A percentile compares a stretch with the other conserved stretches of the same genome.
These are phyloP conservation scores for Gossypium thurberi DNA, from an alignment of 345 rosid species.

Conservation along the genomic window DNA sequence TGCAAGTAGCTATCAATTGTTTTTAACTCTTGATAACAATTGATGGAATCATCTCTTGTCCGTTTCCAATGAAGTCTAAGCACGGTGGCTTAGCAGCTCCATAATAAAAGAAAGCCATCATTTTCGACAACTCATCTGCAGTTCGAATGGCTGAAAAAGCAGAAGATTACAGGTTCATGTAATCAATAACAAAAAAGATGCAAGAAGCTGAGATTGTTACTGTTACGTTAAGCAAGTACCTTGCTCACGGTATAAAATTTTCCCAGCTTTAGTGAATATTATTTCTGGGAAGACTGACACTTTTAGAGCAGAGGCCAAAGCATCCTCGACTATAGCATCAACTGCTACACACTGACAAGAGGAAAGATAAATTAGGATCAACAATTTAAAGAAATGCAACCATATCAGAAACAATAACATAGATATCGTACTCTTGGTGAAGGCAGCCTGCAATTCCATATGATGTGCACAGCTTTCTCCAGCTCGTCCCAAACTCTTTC, in stretches of 20 bases:
- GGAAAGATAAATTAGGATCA: constrained; percentile 13
- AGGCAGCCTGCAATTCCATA: constrained; percentile 89
- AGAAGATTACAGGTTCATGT: constrained; percentile 4
- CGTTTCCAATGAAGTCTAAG: constrained; percentile 25
- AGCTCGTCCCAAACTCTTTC: constrained; percentile 51
- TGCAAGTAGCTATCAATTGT: background rate
- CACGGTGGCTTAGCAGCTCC: constrained; percentile 85
- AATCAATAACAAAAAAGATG: background rate
- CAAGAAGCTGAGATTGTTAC: background rate
- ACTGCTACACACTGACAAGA: constrained; percentile 69
- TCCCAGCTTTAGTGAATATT: constrained; percentile 83
- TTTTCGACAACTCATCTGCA: constrained; percentile 72
- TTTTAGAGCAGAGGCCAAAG: constrained; percentile 62
- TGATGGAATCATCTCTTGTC: constrained; percentile 55
- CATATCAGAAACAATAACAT: background rate
- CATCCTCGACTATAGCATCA: constrained; percentile 67
- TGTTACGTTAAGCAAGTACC: constrained; percentile 31
- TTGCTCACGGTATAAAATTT: constrained; percentile 74
- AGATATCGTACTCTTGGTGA: constrained; percentile 65
- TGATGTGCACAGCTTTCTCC: constrained; percentile 80
- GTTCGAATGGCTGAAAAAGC: constrained; percentile 45
- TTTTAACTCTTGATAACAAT: constrained; percentile 23
- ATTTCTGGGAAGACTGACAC: constrained; percentile 65
- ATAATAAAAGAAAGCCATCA: constrained; percentile 84
- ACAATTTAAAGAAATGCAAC: background rate